Evolutionary conservation across 2,329 filamentous ascomycete species (phyloP).

Genomic region (Colletotrichum cordylinicola): DNA sequence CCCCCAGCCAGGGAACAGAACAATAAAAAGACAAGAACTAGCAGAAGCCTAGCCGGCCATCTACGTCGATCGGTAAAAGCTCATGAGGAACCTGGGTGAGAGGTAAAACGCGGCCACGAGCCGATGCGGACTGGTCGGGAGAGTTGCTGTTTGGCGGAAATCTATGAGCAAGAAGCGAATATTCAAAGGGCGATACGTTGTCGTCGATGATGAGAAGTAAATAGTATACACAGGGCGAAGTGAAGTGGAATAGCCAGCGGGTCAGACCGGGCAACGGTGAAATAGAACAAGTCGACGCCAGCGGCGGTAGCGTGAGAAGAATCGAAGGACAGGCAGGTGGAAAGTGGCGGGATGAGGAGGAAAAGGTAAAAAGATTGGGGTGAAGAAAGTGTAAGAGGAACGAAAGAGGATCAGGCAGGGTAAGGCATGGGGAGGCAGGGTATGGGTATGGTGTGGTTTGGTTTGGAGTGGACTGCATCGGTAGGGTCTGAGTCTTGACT

Average conservation of each 20-base stretch:
- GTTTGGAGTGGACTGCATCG: neutral
- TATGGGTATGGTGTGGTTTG: neutral
- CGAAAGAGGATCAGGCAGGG: constrained; percentile 8
- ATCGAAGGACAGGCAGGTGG: neutral
- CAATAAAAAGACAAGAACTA: constrained; percentile 28
- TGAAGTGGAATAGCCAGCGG: neutral
- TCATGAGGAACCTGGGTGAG: constrained; percentile 3
- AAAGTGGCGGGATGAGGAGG: neutral
- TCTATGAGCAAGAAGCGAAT: neutral
- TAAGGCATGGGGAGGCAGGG: neutral
- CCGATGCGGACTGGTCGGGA: neutral
- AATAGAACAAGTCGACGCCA: neutral
- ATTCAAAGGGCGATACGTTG: neutral
- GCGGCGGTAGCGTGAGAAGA: neutral
- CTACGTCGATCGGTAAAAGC: constrained; percentile 15
- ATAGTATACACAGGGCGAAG: too few species aligned
- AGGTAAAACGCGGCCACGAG: constrained; percentile 3
- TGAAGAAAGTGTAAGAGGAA: neutral
- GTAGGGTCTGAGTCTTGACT: constrained; percentile 13
- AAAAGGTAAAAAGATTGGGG: neutral
- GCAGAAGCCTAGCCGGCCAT: constrained; percentile 22
- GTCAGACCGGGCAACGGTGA: neutral
- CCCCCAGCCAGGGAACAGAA: constrained; percentile 20
- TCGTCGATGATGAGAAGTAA: neutral
- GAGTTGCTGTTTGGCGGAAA: neutral